Conservation (phyloP, 1,139 yeast genomes). For the Candida albicans region DNA sequence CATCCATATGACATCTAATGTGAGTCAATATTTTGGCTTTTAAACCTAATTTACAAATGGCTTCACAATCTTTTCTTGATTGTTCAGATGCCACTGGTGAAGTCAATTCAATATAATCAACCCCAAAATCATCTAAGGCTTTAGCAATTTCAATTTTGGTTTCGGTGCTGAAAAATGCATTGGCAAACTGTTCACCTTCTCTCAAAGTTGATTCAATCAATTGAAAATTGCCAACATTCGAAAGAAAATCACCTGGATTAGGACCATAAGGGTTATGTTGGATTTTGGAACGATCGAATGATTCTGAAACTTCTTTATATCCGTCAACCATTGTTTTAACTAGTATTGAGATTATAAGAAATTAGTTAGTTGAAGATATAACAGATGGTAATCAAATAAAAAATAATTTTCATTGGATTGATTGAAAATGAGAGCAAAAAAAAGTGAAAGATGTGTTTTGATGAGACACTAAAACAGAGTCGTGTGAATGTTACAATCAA, state of each 20-base stretch:
- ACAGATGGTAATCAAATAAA: neutral
- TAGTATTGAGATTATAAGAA: neutral
- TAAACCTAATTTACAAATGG: slow-evolving; percentile 94
- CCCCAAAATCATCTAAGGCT: slow-evolving; percentile 97
- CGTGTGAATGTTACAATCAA: neutral
- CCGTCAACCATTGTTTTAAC: slow-evolving; percentile 5
- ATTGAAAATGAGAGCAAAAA: neutral
- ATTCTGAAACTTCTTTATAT: slow-evolving; percentile 12
- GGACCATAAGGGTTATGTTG: slow-evolving; percentile 85
- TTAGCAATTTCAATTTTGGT: slow-evolving; percentile 97
- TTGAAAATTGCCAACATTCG: slow-evolving; percentile 88
- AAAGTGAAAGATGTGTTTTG: neutral
- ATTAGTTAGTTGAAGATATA: too few species aligned
- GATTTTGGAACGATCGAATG: slow-evolving; percentile 6
- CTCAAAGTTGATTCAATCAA: slow-evolving; percentile 93
- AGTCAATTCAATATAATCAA: slow-evolving; percentile 94
- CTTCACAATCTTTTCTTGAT: slow-evolving; percentile 91
- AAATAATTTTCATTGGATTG: neutral
- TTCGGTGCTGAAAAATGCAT: slow-evolving; percentile 92
- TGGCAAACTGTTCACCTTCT: slow-evolving; percentile 99
- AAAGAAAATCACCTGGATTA: slow-evolving; percentile 86
- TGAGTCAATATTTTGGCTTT: slow-evolving; percentile 91
- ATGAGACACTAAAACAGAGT: neutral
- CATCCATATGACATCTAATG: slow-evolving; percentile 98
- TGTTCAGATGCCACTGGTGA: slow-evolving; percentile 98